Conservation (phyloP, 352 stramenopile species). For the Phytopythium kandeliae region DNA sequence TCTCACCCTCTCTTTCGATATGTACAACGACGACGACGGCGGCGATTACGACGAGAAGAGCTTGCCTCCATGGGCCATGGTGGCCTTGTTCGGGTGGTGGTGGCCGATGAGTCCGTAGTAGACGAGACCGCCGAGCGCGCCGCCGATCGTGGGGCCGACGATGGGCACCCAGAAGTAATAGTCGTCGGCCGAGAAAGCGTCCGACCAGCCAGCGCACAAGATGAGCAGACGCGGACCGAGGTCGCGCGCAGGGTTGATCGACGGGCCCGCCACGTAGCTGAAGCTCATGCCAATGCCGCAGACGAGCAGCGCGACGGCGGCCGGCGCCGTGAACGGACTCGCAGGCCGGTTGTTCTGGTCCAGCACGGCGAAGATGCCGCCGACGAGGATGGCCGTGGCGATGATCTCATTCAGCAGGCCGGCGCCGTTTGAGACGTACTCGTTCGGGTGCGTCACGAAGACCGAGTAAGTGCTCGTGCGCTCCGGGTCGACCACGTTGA, state of each 20-base stretch:
- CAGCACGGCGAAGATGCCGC: constrained; percentile 54
- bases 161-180: constrained; percentile 66
- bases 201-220: constrained; percentile 25
- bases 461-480: constrained; percentile 27
- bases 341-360: constrained; percentile 53
- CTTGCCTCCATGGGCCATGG: too few species aligned
- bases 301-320: constrained; percentile 45
- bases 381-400: constrained; percentile 41
- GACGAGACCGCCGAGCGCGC: constrained; percentile 26
- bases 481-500: constrained; percentile 41
- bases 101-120: constrained; percentile 39
- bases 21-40: too few species aligned
- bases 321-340: constrained; percentile 32
- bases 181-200: constrained; percentile 25
- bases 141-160: constrained; percentile 36
- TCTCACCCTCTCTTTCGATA: too few species aligned
- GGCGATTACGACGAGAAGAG: background rate
- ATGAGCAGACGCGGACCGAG: constrained; percentile 47
- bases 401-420: constrained; percentile 34
- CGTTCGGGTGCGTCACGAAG: constrained; percentile 52
- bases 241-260: constrained; percentile 58
- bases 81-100: constrained; percentile 37
- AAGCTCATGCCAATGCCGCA: constrained; percentile 66
- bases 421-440: constrained; percentile 13
- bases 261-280: too few species aligned